Percentiles rank a stretch among this genome's conserved stretches.
Evolutionary conservation across 768 basidiomycete species (phyloP).

Genomic region (Kwoniella botswanensis): DNA sequence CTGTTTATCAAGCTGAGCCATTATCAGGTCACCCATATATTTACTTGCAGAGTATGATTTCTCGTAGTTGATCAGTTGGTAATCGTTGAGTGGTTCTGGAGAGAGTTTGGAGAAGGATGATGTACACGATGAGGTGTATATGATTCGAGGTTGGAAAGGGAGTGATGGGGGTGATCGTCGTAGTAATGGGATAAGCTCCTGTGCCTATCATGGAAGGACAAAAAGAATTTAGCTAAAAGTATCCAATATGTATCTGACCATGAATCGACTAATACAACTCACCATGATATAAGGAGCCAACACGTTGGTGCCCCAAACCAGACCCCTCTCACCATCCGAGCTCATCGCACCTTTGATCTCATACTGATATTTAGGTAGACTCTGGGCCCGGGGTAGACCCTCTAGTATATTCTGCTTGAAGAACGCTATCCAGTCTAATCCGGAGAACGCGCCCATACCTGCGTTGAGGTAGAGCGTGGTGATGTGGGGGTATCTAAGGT

Average conservation of each 20-base stretch:
- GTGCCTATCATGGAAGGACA: slow-evolving; percentile 27
- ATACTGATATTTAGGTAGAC: slow-evolving; percentile 47
- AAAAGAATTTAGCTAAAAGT: neutral
- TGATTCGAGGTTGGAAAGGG: slow-evolving; percentile 50
- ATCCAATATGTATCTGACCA: neutral
- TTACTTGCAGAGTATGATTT: slow-evolving; percentile 52
- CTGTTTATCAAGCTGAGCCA: slow-evolving; percentile 46
- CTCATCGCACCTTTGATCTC: slow-evolving; percentile 51
- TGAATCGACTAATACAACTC: slow-evolving; percentile 8
- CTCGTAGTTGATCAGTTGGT: slow-evolving; percentile 38
- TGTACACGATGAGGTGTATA: slow-evolving; percentile 48
- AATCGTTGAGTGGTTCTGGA: slow-evolving; percentile 39
- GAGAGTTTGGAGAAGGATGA: slow-evolving; percentile 28
- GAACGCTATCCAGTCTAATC: slow-evolving; percentile 42
- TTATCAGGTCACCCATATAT: slow-evolving; percentile 51
- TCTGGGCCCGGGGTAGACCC: slow-evolving; percentile 38
- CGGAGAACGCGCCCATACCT: slow-evolving; percentile 50
- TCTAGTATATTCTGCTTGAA: slow-evolving; percentile 40
- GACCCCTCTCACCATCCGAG: slow-evolving; percentile 54
- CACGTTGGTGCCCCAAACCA: slow-evolving; percentile 54
- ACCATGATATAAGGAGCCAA: slow-evolving; percentile 54
- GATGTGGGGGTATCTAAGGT: slow-evolving; percentile 54
- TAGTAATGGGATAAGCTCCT: slow-evolving; percentile 47
- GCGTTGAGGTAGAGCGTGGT: slow-evolving; percentile 58
- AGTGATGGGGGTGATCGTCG: slow-evolving; percentile 42